These are phyloP conservation scores for Solanum hybrid DNA, from an alignment of 305 asterid genomes.

Conservation along the genomic window DNA sequence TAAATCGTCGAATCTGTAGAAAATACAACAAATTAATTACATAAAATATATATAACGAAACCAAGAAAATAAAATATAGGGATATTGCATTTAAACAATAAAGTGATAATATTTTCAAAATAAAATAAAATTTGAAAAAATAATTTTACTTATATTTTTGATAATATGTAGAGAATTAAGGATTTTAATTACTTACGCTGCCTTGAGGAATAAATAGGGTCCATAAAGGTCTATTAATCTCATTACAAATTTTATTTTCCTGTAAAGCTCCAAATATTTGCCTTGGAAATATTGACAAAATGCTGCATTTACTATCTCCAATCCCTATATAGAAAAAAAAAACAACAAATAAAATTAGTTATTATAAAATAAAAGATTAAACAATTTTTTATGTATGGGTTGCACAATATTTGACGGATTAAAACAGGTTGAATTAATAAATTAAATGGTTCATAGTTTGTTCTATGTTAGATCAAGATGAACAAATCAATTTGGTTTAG, in stretches of 20 bases:
- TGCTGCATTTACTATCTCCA: constrained; percentile 41
- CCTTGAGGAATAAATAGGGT: constrained; percentile 64
- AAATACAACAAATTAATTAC: neutral
- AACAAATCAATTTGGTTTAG: neutral
- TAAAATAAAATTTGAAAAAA: neutral
- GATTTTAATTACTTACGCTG: constrained; percentile 22
- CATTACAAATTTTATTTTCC: constrained; percentile 45
- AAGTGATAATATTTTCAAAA: neutral
- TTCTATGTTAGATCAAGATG: neutral
- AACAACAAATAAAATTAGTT: neutral
- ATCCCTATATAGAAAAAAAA: constrained; percentile 24
- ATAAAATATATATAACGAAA: neutral
- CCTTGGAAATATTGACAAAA: constrained; percentile 56
- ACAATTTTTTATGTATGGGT: neutral
- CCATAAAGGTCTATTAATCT: constrained; percentile 53
- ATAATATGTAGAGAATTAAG: neutral
- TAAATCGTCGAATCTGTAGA: constrained; percentile 9
- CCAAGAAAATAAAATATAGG: neutral
- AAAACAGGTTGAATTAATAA: neutral
- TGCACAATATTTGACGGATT: neutral
- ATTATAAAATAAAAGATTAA: neutral
- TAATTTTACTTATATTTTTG: neutral
- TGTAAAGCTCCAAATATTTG: constrained; percentile 27
- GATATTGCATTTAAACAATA: neutral
- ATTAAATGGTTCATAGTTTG: neutral